phyloP scores from a whole-genome alignment of 495 filamentous ascomycete genomes.

The Podospora pseudopauciseta region DNA sequence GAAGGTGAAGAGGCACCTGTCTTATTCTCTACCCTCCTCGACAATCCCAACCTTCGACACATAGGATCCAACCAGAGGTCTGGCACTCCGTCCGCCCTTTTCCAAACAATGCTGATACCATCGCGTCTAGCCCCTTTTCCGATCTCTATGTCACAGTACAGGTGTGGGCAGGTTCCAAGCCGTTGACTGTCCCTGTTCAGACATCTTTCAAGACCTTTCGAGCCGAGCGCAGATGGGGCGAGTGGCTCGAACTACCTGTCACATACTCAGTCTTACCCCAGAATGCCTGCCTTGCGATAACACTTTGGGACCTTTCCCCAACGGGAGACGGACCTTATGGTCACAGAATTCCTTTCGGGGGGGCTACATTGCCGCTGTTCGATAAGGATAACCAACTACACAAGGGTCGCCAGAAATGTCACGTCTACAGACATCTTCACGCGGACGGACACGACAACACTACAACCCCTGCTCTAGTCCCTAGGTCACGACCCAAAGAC shows the following conservation, averaged over 20 bases:
- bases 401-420: conserved; percentile 90
- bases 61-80: conserved; percentile 65
- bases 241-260: conserved; percentile 89
- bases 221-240: conserved; percentile 78
- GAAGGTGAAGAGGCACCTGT: conserved; percentile 82
- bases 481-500: conserved; percentile 45
- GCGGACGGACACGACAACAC: conserved; percentile 84
- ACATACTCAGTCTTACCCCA: conserved; percentile 73
- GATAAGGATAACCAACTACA: conserved; percentile 83
- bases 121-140: conserved; percentile 54
- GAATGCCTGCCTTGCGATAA: conserved; percentile 82
- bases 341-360: conserved; percentile 87
- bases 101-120: conserved; percentile 41
- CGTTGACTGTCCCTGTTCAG: conserved; percentile 83
- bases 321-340: conserved; percentile 59
- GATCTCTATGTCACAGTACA: conserved; percentile 92
- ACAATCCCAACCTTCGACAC: conserved; percentile 74
- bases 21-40: conserved; percentile 71
- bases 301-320: conserved; percentile 90
- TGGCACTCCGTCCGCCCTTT: background rate
- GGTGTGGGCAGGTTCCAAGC: conserved; percentile 94
- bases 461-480: conserved; percentile 66
- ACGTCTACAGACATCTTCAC: conserved; percentile 71
- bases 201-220: conserved; percentile 90
- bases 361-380: conserved; percentile 86